Evolutionary conservation across 768 basidiomycete genomes (phyloP).

Genomic region (Podaxis pistillaris): DNA sequence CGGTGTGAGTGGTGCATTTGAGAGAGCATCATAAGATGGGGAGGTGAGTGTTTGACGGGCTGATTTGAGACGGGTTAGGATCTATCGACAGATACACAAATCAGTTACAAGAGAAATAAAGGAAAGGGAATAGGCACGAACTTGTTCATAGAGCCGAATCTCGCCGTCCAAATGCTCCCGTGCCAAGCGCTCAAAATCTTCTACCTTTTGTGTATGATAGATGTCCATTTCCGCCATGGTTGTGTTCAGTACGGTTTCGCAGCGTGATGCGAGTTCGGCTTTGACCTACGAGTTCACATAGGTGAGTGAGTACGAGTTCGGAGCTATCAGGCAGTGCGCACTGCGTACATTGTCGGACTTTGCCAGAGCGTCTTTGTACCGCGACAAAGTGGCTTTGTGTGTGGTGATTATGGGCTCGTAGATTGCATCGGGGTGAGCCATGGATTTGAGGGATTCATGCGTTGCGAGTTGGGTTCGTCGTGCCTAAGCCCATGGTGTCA

Average conservation of each 20-base stretch:
- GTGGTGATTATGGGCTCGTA: conserved; percentile 80
- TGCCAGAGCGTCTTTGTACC: conserved; percentile 56
- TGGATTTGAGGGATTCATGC: conserved; percentile 72
- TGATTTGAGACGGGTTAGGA: conserved; percentile 54
- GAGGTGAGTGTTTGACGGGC: conserved; percentile 57
- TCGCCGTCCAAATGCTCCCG: conserved; percentile 77
- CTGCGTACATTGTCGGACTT: conserved; percentile 13
- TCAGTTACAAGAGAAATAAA: background rate
- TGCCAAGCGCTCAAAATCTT: conserved; percentile 60
- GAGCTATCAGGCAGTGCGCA: background rate
- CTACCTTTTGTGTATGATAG: conserved; percentile 70
- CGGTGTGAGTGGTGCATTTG: conserved; percentile 47
- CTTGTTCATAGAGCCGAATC: conserved; percentile 75
- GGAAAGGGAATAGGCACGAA: conserved; percentile 19
- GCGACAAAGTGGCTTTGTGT: conserved; percentile 64
- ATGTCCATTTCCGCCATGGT: conserved; percentile 88
- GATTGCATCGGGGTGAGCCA: conserved; percentile 71
- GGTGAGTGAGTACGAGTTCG: background rate
- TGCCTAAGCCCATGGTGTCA: conserved; percentile 43
- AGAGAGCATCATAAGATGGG: conserved; percentile 47
- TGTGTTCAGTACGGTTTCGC: conserved; percentile 85
- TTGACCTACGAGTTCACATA: conserved; percentile 38
- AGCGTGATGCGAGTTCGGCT: conserved; percentile 68
- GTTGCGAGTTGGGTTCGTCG: conserved; percentile 68
- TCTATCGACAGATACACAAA: conserved; percentile 29